Evolutionary conservation across 768 basidiomycete genomes (phyloP).

Genomic region (Suillus tomentosus): DNA sequence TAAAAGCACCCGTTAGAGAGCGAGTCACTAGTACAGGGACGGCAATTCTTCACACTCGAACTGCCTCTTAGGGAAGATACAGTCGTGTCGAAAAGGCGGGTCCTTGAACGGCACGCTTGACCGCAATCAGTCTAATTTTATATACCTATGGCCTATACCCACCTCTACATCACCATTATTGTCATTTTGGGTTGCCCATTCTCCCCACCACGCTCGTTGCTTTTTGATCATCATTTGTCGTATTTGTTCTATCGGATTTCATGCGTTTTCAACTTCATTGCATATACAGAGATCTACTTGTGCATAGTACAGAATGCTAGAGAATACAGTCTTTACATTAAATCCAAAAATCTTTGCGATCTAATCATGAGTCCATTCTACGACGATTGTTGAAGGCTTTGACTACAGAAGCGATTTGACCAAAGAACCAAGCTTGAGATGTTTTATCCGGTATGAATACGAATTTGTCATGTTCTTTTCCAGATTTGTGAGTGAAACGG

Average conservation of each 20-base stretch:
- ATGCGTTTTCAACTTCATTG: conserved; percentile 26
- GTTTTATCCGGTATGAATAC: conserved; percentile 74
- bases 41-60: conserved; percentile 44
- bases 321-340: conserved; percentile 22
- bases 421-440: conserved; percentile 81
- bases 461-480: conserved; percentile 75
- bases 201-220: conserved; percentile 23
- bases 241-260: conserved; percentile 25
- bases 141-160: conserved; percentile 34
- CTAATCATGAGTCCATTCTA: conserved; percentile 58
- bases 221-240: conserved; percentile 22
- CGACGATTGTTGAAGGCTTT: conserved; percentile 73
- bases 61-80: conserved; percentile 45
- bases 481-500: conserved; percentile 78
- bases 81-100: conserved; percentile 26
- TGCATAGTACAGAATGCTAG: conserved; percentile 28
- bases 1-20: conserved; percentile 44
- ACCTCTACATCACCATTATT: conserved; percentile 19
- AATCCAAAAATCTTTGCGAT: conserved; percentile 16
- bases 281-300: conserved; percentile 27
- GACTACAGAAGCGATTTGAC: conserved; percentile 72
- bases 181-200: conserved; percentile 21
- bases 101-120: conserved; percentile 24
- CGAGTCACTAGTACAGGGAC: conserved; percentile 60
- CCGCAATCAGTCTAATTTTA: conserved; percentile 19